phyloP scores from a whole-genome alignment of 345 rosid genomes.

The Arabis hirsuta region DNA sequence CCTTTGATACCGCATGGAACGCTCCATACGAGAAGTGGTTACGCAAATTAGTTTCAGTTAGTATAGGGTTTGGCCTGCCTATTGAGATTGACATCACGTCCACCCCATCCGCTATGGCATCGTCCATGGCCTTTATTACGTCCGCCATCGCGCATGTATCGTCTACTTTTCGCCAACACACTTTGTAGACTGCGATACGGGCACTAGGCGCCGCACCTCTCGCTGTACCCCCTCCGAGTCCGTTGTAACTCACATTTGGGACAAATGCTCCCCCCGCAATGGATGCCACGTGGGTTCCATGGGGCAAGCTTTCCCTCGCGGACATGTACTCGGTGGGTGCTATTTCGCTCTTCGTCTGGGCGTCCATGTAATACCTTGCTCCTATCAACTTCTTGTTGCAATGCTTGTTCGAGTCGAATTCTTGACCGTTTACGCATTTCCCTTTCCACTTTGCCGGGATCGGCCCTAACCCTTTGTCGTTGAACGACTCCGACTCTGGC shows the following conservation, averaged over 20 bases:
- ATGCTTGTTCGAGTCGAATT: slow-evolving; percentile 32
- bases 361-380: slow-evolving; percentile 49
- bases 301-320: slow-evolving; percentile 54
- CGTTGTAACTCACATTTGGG: slow-evolving; percentile 42
- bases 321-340: slow-evolving; percentile 47
- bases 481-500: slow-evolving; percentile 31
- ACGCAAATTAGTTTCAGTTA: slow-evolving; percentile 36
- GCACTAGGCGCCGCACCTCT: slow-evolving; percentile 60
- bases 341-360: slow-evolving; percentile 31
- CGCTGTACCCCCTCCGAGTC: slow-evolving; percentile 49
- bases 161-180: slow-evolving; percentile 45
- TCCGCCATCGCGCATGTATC: slow-evolving; percentile 45
- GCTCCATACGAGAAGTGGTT: slow-evolving; percentile 45
- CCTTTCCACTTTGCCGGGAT: slow-evolving; percentile 41
- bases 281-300: slow-evolving; percentile 64
- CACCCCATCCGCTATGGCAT: slow-evolving; percentile 48
- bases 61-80: slow-evolving; percentile 39
- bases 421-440: slow-evolving; percentile 24
- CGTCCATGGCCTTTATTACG: slow-evolving; percentile 57
- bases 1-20: slow-evolving; percentile 56
- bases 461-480: slow-evolving; percentile 34
- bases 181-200: slow-evolving; percentile 53
- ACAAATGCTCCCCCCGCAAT: slow-evolving; percentile 55
- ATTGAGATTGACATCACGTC: slow-evolving; percentile 39
- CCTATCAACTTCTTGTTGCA: slow-evolving; percentile 64